Evolutionary conservation across 768 basidiomycete species (phyloP), one percentile per base, ranked within the genome.

Genomic region (Artomyces pyxidatus): DNA sequence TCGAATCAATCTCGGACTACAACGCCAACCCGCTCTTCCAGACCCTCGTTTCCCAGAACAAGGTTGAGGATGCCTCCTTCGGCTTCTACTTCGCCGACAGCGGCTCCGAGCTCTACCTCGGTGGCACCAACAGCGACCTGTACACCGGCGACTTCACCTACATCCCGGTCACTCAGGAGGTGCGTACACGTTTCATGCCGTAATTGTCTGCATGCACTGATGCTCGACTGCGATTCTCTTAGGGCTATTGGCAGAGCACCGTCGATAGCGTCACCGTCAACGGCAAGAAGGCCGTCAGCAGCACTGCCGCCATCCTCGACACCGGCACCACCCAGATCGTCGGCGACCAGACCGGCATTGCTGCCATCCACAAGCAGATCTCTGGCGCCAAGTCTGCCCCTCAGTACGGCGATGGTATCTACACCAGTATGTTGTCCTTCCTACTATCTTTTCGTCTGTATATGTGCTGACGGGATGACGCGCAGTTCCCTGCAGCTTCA

Each of bases 31-130:
- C 75, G 0, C 63, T 73, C 42, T 74, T 77, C 57, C 45, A 46
- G 30, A 16, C 71, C 26, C 69, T 79, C 29, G 49, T 74, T 16
- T 52, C 62, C 12, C 62, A 73, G 39, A 59, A 58, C n/a, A 47
- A 50, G 32, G 59, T 67, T 3, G 48, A 63, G 4, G 52, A 68
- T 21, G 56, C 68, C 39, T 62, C 68, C 52, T 80, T 81, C 51
- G 68, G 72, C 26, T 70, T 81, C 57, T 73, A 75, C 50, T 64
- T 81, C 38, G 57, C 71, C 6, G 17, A 63, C 12, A 58, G 62
- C 10, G 69, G 67, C 23, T 26, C 48, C 0, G 48, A 53, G 30
- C 51, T 53, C n/a, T 50, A 12, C 23, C 14, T 53, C 14, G 51
- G 51, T 35, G 51, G 51, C 2, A 29, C 37, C 17, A 45, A 53